Base-by-base conservation (phyloP, 768 basidiomycete genomes). In the Mycena venus region DNA sequence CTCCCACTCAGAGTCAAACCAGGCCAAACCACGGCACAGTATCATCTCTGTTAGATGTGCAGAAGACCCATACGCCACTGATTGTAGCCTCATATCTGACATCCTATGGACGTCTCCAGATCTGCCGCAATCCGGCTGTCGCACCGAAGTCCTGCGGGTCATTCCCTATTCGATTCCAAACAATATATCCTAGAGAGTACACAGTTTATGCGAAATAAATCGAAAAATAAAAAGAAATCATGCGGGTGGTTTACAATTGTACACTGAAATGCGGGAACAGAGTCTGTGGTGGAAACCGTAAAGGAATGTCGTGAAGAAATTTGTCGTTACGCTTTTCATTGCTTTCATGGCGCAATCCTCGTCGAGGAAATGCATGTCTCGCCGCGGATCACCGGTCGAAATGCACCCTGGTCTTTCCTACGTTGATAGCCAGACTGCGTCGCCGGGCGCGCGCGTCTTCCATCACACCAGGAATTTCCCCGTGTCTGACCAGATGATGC, bases 401-500 rank as follows among this genome's bases (percentile, higher is more conserved):
- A 17, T 31, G 65, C 15, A 64, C 65, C 56, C 68, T 76, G 44
- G 44, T 66, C 68, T 77, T 74, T 67, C 68, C 70, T 72, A 69
- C 40, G 68, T 64, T 53, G 51, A 62, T 61, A 42, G 79, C 63
- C 68, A 58, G 75, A 65, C 58, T 76, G 23, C 70, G 72, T 64
- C 75, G 63, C 70, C 91, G 84, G 19, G 93, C 92, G 31, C 91
- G 88, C 42, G 85, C 79, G 81, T 94, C 91, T 73, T 95, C 91
- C 62, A 81, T 82, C 12, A 93, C 92, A 31, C 89, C 92, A 47
- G 93, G 91, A 71, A 94, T 93, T 82, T 95, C 94, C 15, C 94
- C 94, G 72, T 87, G 89, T 75, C 90, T 90, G 59, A 87, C 82
- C 71, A 95, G 91, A 76, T 95, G 91, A 80, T 95, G 93, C 94